Base-by-base conservation (phyloP, 2,329 filamentous ascomycete genomes). In the Ascomycota sp. region DNA sequence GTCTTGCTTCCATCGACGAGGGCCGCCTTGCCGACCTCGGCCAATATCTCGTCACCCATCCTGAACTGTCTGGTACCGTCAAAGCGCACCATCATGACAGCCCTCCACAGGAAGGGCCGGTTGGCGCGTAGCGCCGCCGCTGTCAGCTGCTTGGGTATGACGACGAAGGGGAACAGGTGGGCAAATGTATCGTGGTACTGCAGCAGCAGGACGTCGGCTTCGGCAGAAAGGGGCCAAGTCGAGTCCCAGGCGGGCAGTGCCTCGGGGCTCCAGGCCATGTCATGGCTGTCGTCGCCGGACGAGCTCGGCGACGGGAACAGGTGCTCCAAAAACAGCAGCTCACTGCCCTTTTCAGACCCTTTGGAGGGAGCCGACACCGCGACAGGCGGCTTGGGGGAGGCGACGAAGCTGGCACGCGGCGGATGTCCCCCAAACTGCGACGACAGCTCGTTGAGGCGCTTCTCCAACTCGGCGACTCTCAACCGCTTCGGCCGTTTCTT, bases 401-500 rank as follows among this genome's bases (percentile, higher is more conserved):
- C n/a, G n/a, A n/a, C n/a, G 12, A 13, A 5, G 8, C 12, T 4
- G 7, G 8, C 10, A n/a, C n/a, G n/a, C n/a, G 11, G 23, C 30
- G 28, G 32, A 8, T 40, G 39, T 8, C 41, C 40, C 19, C 54
- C 50, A 25, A 63, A 50, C 29, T 59, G 55, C 2, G 55, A 56
- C 3, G 57, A 60, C 32, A 65, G 46, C 41, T 63, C 57, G 34
- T 63, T 52, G 1, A 65, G 50, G 1, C 60, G 51, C 41, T 56
- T 57, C 43, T 65, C 61, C 8, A 65, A 50, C 43, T 63, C 59
- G 12, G 60, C 54, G 25, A 65, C 59, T 28, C 59, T 49, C 12
- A 57, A 63, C 11, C 58, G 48, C 43, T 58, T 61, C 25, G 53
- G 51, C 13, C 51, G 48, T 41, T 57, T 63, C 40, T 59, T 59